Evolutionary conservation across 2,329 filamentous ascomycete species (phyloP).

Genomic region (Pestalotiopsis sp.): DNA sequence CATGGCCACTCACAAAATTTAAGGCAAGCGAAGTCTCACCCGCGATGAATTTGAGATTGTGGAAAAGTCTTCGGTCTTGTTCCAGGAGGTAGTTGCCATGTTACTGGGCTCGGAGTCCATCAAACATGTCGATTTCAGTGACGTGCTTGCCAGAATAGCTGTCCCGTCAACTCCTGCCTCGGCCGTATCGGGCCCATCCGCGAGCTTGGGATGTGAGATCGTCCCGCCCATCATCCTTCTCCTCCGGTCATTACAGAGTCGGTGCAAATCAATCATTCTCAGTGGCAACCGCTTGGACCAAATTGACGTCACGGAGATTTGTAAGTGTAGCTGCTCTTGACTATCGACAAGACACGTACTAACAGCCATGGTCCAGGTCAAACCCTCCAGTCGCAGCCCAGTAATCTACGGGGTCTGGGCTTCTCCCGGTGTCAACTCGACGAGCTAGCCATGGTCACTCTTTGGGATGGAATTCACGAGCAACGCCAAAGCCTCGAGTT

Average conservation of each 20-base stretch:
- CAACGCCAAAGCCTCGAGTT: slow-evolving; percentile 45
- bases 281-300: slow-evolving; percentile 49
- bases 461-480: slow-evolving; percentile 48
- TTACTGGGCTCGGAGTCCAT: slow-evolving; percentile 57
- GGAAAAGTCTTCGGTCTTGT: slow-evolving; percentile 49
- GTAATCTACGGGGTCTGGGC: slow-evolving; percentile 48
- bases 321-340: slow-evolving; percentile 29
- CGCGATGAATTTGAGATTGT: slow-evolving; percentile 48
- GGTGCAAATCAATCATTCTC: slow-evolving; percentile 52
- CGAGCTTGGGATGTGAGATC: slow-evolving; percentile 35
- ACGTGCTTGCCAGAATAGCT: slow-evolving; percentile 32
- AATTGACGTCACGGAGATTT: slow-evolving; percentile 48
- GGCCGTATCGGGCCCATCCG: background rate
- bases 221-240: slow-evolving; percentile 50
- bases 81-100: slow-evolving; percentile 57
- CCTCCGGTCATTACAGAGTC: slow-evolving; percentile 44
- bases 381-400: slow-evolving; percentile 28
- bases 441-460: slow-evolving; percentile 45
- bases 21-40: slow-evolving; percentile 40
- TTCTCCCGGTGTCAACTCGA: slow-evolving; percentile 52
- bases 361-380: slow-evolving; percentile 19
- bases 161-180: slow-evolving; percentile 8
- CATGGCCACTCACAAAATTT: slow-evolving; percentile 19
- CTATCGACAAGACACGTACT: background rate
- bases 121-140: slow-evolving; percentile 53